A percentile compares a stretch with the other conserved stretches of the same genome.
phyloP scores from a whole-genome alignment of 2,329 filamentous ascomycete genomes.

The Colletotrichum lini region DNA sequence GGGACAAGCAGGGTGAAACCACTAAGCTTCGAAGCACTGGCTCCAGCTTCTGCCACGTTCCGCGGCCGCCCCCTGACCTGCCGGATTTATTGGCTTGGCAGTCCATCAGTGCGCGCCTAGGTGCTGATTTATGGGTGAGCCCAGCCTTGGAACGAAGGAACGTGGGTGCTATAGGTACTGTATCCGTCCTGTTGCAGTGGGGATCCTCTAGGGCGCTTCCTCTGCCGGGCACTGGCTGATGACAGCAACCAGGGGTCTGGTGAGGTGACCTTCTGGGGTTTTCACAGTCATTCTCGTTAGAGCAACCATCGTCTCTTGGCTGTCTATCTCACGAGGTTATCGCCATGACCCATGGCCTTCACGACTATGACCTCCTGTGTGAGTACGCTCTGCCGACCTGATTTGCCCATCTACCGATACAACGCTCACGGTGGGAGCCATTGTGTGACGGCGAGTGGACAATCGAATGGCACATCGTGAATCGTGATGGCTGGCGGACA shows the following conservation, averaged over 20 bases:
- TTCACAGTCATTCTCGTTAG: background rate
- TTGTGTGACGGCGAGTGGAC: background rate
- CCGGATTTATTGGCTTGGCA: constrained; percentile 41
- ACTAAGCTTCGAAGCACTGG: constrained; percentile 2
- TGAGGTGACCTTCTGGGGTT: constrained; percentile 5
- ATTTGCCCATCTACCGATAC: constrained; percentile 10
- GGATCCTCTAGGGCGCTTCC: background rate
- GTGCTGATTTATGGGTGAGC: background rate
- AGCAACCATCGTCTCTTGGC: background rate
- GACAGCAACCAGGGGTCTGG: constrained; percentile 7
- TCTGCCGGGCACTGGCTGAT: constrained; percentile 4
- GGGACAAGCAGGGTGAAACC: background rate
- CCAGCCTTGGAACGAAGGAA: background rate
- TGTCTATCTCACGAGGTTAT: background rate
- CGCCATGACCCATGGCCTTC: constrained; percentile 1
- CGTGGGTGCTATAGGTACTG: background rate
- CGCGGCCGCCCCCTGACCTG: constrained; percentile 28
- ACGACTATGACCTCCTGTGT: background rate
- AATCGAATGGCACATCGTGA: background rate
- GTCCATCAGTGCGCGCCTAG: background rate
- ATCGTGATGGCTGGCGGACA: background rate
- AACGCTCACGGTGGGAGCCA: constrained; percentile 26
- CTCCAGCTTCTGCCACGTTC: constrained; percentile 39
- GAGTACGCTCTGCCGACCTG: constrained; percentile 12
- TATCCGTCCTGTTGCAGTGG: background rate